These are phyloP conservation scores for Dianthus caryophyllus DNA, from an alignment of 148 eudicot genomes.

Conservation along the genomic window DNA sequence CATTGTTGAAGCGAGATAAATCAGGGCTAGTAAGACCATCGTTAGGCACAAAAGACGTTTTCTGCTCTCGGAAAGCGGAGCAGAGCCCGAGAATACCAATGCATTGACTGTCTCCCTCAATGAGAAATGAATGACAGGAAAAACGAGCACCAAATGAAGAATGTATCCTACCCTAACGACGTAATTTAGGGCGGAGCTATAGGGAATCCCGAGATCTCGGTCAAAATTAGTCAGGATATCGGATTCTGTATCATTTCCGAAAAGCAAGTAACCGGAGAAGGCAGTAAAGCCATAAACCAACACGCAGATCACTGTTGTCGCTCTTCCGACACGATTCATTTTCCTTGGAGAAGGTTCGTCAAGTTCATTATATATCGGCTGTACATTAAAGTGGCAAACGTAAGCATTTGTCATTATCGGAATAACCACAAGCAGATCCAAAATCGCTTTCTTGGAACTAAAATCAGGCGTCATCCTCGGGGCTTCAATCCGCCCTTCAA, in stretches of 20 bases:
- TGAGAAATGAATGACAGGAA: constrained; percentile 94
- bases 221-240: constrained; percentile 88
- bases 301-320: constrained; percentile 65
- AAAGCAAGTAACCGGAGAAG: constrained; percentile 75
- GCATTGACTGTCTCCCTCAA: constrained; percentile 80
- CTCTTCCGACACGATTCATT: constrained; percentile 82
- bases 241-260: constrained; percentile 76
- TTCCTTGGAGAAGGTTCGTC: constrained; percentile 71
- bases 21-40: constrained; percentile 44
- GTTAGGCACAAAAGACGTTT: constrained; percentile 60
- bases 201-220: constrained; percentile 69
- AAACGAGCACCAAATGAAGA: constrained; percentile 84
- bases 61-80: constrained; percentile 67
- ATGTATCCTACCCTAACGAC: constrained; percentile 81
- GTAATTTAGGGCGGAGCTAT: constrained; percentile 64
- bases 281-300: constrained; percentile 79
- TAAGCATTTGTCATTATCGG: constrained; percentile 95
- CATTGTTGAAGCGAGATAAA: constrained; percentile 80
- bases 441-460: constrained; percentile 64
- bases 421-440: constrained; percentile 92
- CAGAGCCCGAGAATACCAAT: constrained; percentile 51
- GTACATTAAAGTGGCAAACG: constrained; percentile 92
- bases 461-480: constrained; percentile 86
- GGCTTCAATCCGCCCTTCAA: constrained; percentile 67
- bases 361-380: constrained; percentile 91